phyloP scores from a whole-genome alignment of 1,139 yeast species.

The Eremothecium gossypii region DNA sequence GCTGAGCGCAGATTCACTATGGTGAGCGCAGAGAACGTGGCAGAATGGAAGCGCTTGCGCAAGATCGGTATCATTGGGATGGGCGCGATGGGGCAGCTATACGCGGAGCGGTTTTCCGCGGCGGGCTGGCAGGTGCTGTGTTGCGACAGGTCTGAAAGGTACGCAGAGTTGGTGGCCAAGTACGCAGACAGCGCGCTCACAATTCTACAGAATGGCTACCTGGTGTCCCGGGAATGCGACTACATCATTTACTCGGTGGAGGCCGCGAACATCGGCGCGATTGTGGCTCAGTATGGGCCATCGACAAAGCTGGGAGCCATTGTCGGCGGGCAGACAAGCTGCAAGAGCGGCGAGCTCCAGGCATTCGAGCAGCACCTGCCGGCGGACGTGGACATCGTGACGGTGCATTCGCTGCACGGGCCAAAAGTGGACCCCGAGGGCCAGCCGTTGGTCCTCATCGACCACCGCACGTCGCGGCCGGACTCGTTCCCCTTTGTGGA shows the following conservation, averaged over 20 bases:
- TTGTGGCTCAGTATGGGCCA: conserved; percentile 73
- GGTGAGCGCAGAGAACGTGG: conserved; percentile 6
- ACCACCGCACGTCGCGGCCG: conserved; percentile 52
- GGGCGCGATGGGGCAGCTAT: conserved; percentile 92
- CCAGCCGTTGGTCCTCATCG: conserved; percentile 82
- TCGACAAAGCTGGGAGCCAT: conserved; percentile 79
- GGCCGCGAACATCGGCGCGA: conserved; percentile 66
- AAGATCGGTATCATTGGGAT: conserved; percentile 85
- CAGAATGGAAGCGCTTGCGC: conserved; percentile 36
- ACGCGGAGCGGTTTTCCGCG: conserved; percentile 64
- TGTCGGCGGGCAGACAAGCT: conserved; percentile 97
- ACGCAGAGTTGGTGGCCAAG: conserved; percentile 38
- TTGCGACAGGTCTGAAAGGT: conserved; percentile 73
- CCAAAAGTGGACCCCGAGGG: conserved; percentile 84
- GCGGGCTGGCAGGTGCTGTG: conserved; percentile 93
- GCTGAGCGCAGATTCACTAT: neutral
- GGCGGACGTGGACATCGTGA: conserved; percentile 66
- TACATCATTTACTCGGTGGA: conserved; percentile 84
- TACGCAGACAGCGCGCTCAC: conserved; percentile 40
- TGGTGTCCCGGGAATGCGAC: conserved; percentile 71
- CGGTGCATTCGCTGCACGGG: conserved; percentile 90
- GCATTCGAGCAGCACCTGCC: conserved; percentile 79
- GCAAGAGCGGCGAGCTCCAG: conserved; percentile 80
- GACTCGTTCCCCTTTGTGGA: conserved; percentile 54
- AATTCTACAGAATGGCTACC: conserved; percentile 66